Percentiles rank a stretch among this genome's conserved stretches.
phyloP scores from a whole-genome alignment of 2,329 filamentous ascomycete genomes.

The Escovopsis sp. region DNA sequence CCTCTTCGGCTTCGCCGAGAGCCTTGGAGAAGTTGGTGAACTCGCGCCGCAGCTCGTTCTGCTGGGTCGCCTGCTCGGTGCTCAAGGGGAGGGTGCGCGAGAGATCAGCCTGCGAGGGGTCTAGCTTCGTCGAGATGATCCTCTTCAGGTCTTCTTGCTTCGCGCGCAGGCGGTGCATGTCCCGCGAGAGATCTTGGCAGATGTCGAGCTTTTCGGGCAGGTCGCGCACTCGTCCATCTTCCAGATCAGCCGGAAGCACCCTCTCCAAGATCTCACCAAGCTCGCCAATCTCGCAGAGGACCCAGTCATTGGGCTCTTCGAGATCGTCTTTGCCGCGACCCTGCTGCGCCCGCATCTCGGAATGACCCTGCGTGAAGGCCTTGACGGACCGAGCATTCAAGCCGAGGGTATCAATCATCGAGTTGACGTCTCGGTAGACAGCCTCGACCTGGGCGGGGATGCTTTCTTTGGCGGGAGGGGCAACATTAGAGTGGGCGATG shows the following conservation, averaged over 20 bases:
- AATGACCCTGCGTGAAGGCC: conserved; percentile 52
- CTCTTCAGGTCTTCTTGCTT: conserved; percentile 68
- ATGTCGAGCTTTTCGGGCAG: conserved; percentile 52
- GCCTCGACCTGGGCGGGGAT: conserved; percentile 49
- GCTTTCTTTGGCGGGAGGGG: conserved; percentile 36
- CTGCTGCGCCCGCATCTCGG: conserved; percentile 33
- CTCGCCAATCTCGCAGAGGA: conserved; percentile 58
- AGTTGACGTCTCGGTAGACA: conserved; percentile 68
- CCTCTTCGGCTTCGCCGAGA: conserved; percentile 66
- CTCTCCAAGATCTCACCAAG: conserved; percentile 48
- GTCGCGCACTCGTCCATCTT: conserved; percentile 52
- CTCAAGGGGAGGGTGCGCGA: conserved; percentile 60
- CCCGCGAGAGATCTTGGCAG: conserved; percentile 52
- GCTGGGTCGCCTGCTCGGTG: conserved; percentile 68
- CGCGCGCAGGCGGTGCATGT: conserved; percentile 55
- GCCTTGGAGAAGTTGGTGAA: conserved; percentile 59
- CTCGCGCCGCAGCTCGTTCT: conserved; percentile 66
- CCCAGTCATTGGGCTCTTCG: conserved; percentile 53
- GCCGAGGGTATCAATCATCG: conserved; percentile 87
- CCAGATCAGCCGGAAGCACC: conserved; percentile 48
- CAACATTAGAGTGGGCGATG: conserved; percentile 43
- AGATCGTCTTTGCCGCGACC: conserved; percentile 52
- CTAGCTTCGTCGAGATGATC: conserved; percentile 52
- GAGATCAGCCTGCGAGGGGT: conserved; percentile 50
- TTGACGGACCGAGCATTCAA: conserved; percentile 60